These are phyloP conservation scores for Picochlorum costavermella DNA, from an alignment of 139 green algal genomes.

Conservation along the genomic window DNA sequence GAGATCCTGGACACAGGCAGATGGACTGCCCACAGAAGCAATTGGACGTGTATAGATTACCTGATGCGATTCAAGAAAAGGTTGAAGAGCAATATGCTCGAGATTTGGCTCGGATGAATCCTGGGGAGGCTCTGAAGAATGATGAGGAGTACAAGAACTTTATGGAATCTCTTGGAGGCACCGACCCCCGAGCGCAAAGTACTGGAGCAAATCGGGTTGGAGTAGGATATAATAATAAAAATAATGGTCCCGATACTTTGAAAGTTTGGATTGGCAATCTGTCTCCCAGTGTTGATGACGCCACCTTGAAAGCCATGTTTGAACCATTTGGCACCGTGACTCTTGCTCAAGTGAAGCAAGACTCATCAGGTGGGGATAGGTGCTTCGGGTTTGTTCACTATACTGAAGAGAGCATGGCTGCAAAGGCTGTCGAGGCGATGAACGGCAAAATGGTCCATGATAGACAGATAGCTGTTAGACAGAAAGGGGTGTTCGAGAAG, in stretches of 20 bases:
- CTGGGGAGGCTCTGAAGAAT: slow-evolving; percentile 42
- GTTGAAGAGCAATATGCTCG: slow-evolving; percentile 68
- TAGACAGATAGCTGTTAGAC: slow-evolving; percentile 17
- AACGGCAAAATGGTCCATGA: slow-evolving; percentile 29
- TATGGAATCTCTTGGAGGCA: slow-evolving; percentile 72
- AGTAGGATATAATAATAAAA: slow-evolving; percentile 1
- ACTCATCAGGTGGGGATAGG: slow-evolving; percentile 14
- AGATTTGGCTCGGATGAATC: slow-evolving; percentile 46
- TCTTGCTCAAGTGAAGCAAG: slow-evolving; percentile 39
- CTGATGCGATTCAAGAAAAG: slow-evolving; percentile 51
- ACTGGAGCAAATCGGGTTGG: neutral
- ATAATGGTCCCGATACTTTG: slow-evolving; percentile 40
- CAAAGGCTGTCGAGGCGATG: slow-evolving; percentile 34
- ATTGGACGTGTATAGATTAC: slow-evolving; percentile 63
- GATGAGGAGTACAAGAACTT: slow-evolving; percentile 94
- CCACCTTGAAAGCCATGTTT: slow-evolving; percentile 54
- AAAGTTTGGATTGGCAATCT: slow-evolving; percentile 85
- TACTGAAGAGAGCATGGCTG: slow-evolving; percentile 46
- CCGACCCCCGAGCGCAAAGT: slow-evolving; percentile 30
- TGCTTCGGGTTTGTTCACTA: slow-evolving; percentile 89
- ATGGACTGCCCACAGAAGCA: slow-evolving; percentile 50
- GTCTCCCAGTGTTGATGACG: slow-evolving; percentile 46
- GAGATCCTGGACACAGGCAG: slow-evolving; percentile 35
- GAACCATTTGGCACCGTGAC: slow-evolving; percentile 59
- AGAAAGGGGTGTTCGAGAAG: neutral